Evolutionary conservation across 306 rosid genomes (phyloP), one percentile per base, ranked within the genome.

Genomic region (Hippophae rhamnoides): DNA sequence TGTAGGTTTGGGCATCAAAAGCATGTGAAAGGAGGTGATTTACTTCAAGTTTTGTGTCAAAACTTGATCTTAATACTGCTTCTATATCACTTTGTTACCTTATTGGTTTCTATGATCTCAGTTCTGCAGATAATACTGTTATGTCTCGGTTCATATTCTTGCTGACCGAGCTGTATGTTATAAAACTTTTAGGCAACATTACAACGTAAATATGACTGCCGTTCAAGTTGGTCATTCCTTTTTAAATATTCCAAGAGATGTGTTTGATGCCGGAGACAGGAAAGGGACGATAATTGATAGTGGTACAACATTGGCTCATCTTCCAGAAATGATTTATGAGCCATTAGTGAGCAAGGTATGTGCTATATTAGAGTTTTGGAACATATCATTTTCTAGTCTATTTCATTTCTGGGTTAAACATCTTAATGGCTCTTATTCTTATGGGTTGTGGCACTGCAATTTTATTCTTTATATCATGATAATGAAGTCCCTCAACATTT

Each of bases 251-350:
- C 68, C 96, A 26, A 55, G 70, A n/a, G 88, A 81, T 58, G 69
- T 74, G 52, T 87, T 86, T 72, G 85, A 75, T 58, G 77, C 70
- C 10, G 84, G 85, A 43, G 87, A 85, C 73, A 82, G 48, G 47
- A 82, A 73, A 78, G 99, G 99, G 73, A 88, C 99, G 38, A 83
- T 92, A 66, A 92, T 92, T 60, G 99, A 92, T 76, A 92, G 93
- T 52, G 96, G 99, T 57, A 92, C 99, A 76, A 92, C 99, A 59
- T 88, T 92, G 86, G 99, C 99, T 68, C 88, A 92, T 88, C 95
- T 92, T 45, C 99, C 99, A 9, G 96, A 88, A 52, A 69, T 66
- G 70, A 76, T 92, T 61, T 92, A 92, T 65, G 76, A 65, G 66
- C 93, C 99, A 26, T 81, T 92, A 75, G 79, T 92, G 27, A 56